These are phyloP conservation scores for Odontarrhena argentea DNA, from an alignment of 345 rosid genomes.

Conservation along the genomic window DNA sequence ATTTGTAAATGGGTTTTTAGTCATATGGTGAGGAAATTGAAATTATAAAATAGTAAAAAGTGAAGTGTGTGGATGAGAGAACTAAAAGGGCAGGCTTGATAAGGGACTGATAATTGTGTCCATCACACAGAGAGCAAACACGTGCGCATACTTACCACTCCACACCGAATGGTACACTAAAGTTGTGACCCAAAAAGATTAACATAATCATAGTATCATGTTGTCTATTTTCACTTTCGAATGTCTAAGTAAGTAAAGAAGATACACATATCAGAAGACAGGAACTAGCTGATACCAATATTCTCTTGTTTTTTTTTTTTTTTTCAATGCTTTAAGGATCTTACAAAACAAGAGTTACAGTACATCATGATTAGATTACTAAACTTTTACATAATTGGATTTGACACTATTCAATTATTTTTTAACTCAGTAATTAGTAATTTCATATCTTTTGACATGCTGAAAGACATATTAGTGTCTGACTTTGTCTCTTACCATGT, in stretches of 20 bases:
- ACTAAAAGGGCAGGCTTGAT: constrained; percentile 25
- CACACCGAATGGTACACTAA: constrained; percentile 20
- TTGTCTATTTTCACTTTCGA: constrained; percentile 35
- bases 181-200: not conserved
- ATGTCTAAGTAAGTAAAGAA: constrained; percentile 34
- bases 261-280: too few species aligned
- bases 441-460: not conserved
- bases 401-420: not conserved
- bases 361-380: not conserved
- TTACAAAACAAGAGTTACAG: too few species aligned
- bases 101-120: constrained; percentile 53
- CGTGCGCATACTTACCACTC: constrained; percentile 54
- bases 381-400: not conserved
- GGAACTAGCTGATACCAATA: too few species aligned
- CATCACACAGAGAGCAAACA: constrained; percentile 47
- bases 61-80: constrained; percentile 4
- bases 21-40: not conserved
- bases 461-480: not conserved
- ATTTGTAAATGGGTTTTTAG: constrained; percentile 7
- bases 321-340: too few species aligned
- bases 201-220: constrained; percentile 38
- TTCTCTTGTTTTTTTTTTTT: too few species aligned
- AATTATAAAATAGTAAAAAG: constrained; percentile 15
- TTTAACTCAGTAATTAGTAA: not conserved
- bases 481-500: constrained; percentile 3